These are phyloP conservation scores for Ascomycota sp. DNA, from an alignment of 2,329 filamentous ascomycete species.

Conservation along the genomic window DNA sequence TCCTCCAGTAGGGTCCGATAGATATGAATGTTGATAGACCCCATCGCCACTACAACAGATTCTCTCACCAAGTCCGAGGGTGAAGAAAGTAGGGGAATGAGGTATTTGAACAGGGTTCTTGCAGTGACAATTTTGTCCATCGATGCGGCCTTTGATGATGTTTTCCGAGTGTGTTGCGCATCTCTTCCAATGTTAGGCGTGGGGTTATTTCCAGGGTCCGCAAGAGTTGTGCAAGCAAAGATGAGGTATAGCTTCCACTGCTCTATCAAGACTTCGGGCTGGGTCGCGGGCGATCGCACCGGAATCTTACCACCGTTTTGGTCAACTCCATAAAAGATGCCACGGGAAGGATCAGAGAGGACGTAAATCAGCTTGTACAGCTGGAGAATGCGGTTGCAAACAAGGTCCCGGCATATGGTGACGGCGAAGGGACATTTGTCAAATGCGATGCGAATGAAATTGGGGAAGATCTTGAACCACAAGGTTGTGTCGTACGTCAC, in stretches of 20 bases:
- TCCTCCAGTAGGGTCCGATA: slow-evolving; percentile 83
- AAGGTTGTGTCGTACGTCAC: slow-evolving; percentile 84
- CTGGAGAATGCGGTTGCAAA: slow-evolving; percentile 79
- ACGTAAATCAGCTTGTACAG: slow-evolving; percentile 74
- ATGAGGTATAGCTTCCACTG: slow-evolving; percentile 97
- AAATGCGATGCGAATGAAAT: slow-evolving; percentile 75
- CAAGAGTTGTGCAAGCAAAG: slow-evolving; percentile 89
- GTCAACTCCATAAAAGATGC: slow-evolving; percentile 41
- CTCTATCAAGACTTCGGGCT: slow-evolving; percentile 76
- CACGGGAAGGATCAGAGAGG: slow-evolving; percentile 53
- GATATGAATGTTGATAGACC: slow-evolving; percentile 85
- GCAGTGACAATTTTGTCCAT: slow-evolving; percentile 72
- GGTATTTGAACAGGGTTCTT: slow-evolving; percentile 70
- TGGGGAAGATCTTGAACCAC: slow-evolving; percentile 97
- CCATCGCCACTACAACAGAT: slow-evolving; percentile 77
- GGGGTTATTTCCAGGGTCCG: slow-evolving; percentile 54
- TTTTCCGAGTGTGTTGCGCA: slow-evolving; percentile 60
- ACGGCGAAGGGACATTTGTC: slow-evolving; percentile 84
- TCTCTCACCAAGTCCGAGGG: slow-evolving; percentile 66
- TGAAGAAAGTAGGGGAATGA: slow-evolving; percentile 71
- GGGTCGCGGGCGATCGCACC: slow-evolving; percentile 41
- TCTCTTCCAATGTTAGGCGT: slow-evolving; percentile 22
- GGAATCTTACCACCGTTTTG: slow-evolving; percentile 30
- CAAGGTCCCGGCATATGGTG: slow-evolving; percentile 72
- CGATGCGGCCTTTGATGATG: slow-evolving; percentile 47